Percentiles rank a stretch among this genome's conserved stretches.
These are phyloP conservation scores for Gynostemma pentaphyllum DNA, from an alignment of 306 rosid species.

Conservation along the genomic window DNA sequence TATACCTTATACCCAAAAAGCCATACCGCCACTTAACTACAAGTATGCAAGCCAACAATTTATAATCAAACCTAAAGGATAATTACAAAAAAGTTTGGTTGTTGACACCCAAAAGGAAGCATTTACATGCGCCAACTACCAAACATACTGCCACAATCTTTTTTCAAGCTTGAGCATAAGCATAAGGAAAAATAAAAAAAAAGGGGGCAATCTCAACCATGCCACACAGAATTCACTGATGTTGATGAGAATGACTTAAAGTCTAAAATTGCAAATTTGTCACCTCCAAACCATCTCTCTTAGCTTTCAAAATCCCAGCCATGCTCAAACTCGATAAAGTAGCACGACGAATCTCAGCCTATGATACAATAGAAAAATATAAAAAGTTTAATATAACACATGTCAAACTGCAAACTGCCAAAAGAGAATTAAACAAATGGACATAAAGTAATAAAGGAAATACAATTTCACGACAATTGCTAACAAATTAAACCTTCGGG, in stretches of 20 bases:
- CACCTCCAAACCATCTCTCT: slow-evolving; percentile 52
- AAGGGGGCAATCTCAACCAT: neutral
- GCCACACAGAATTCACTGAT: neutral
- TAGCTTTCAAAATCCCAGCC: slow-evolving; percentile 32
- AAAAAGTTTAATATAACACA: neutral
- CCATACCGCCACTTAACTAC: too few species aligned
- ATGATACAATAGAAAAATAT: slow-evolving; percentile 11
- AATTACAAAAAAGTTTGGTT: too few species aligned
- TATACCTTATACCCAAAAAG: too few species aligned
- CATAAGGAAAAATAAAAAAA: too few species aligned
- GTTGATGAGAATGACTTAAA: neutral
- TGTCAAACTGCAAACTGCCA: neutral
- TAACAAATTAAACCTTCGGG: slow-evolving; percentile 47
- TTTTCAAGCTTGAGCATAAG: too few species aligned
- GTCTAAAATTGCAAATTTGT: neutral
- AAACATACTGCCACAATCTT: too few species aligned
- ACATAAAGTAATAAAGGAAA: slow-evolving; percentile 4
- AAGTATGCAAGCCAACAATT: too few species aligned
- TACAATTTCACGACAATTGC: slow-evolving; percentile 1
- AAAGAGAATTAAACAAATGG: neutral
- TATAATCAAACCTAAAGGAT: too few species aligned
- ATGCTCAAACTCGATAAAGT: slow-evolving; percentile 40
- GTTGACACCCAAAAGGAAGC: too few species aligned
- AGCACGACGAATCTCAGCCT: slow-evolving; percentile 80
- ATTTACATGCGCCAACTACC: too few species aligned